Conservation (phyloP, 2,329 filamentous ascomycete genomes). For the Pyrenophora graminea region DNA sequence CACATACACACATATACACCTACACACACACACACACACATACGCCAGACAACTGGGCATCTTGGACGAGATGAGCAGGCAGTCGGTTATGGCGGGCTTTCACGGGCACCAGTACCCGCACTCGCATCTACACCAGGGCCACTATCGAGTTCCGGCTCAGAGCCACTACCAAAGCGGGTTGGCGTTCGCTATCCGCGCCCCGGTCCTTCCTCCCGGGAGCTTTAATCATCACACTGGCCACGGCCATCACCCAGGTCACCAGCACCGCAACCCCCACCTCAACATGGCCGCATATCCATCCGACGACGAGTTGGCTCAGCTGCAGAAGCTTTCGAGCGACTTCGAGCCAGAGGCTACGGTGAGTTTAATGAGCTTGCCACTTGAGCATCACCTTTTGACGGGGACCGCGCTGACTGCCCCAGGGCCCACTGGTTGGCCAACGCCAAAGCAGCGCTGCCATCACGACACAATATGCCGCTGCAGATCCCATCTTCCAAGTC, state of each 20-base stretch:
- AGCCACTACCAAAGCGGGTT: constrained; percentile 36
- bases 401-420: constrained; percentile 27
- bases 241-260: constrained; percentile 30
- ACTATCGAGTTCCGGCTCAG: constrained; percentile 30
- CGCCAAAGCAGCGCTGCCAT: constrained; percentile 78
- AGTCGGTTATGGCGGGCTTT: constrained; percentile 37
- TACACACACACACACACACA: background rate
- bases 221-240: constrained; percentile 38
- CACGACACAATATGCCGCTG: constrained; percentile 83
- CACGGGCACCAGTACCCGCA: constrained; percentile 19
- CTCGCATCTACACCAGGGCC: constrained; percentile 20
- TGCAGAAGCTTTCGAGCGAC: constrained; percentile 65
- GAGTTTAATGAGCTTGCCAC: constrained; percentile 37
- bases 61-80: constrained; percentile 34
- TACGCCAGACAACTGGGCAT: background rate
- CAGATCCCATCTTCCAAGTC: constrained; percentile 79
- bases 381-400: background rate
- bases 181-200: constrained; percentile 43
- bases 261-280: constrained; percentile 33
- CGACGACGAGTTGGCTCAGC: constrained; percentile 62
- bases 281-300: constrained; percentile 47
- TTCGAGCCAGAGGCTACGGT: constrained; percentile 64
- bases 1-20: background rate
- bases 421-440: constrained; percentile 84
- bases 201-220: constrained; percentile 44